phyloP scores from a whole-genome alignment of 2,329 filamentous ascomycete species.

The Ophiosphaerella narmari region DNA sequence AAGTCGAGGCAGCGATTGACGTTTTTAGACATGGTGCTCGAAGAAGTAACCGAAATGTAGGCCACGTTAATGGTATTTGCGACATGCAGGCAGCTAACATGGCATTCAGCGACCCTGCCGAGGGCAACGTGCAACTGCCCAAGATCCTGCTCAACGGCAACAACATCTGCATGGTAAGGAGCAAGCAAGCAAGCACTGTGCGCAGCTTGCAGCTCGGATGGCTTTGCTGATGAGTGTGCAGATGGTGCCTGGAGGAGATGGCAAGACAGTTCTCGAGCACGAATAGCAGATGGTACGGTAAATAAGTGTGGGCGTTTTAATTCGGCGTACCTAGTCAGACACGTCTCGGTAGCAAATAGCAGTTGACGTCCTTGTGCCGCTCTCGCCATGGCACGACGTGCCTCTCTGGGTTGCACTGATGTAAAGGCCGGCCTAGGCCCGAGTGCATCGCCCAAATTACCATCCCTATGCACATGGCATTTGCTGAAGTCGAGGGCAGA shows the following conservation, averaged over 20 bases:
- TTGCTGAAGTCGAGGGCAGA: not conserved
- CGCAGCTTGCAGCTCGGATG: not conserved
- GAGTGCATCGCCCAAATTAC: not conserved
- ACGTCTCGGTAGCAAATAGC: too few relatives aligned
- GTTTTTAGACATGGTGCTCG: conserved; percentile 89
- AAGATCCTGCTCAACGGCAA: conserved; percentile 98
- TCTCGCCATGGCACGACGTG: too few relatives aligned
- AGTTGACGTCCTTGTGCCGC: too few relatives aligned
- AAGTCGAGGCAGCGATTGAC: conserved; percentile 6
- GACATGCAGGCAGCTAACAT: conserved; percentile 7
- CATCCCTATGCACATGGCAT: not conserved
- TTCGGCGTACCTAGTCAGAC: not conserved
- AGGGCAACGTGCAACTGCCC: conserved; percentile 82
- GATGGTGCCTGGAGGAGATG: conserved; percentile 44
- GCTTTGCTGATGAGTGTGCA: conserved; percentile 16
- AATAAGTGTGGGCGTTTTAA: too few relatives aligned
- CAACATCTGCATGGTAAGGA: conserved; percentile 95
- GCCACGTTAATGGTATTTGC: conserved; percentile 30
- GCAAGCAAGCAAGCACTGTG: not conserved
- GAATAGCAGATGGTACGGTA: conserved; percentile 12
- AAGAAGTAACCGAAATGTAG: conserved; percentile 96
- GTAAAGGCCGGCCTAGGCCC: not conserved
- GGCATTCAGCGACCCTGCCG: conserved; percentile 74
- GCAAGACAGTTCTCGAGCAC: conserved; percentile 32
- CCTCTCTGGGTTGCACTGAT: not conserved